Conservation (phyloP, 352 stramenopile genomes). For the Phytopythium delawarense region DNA sequence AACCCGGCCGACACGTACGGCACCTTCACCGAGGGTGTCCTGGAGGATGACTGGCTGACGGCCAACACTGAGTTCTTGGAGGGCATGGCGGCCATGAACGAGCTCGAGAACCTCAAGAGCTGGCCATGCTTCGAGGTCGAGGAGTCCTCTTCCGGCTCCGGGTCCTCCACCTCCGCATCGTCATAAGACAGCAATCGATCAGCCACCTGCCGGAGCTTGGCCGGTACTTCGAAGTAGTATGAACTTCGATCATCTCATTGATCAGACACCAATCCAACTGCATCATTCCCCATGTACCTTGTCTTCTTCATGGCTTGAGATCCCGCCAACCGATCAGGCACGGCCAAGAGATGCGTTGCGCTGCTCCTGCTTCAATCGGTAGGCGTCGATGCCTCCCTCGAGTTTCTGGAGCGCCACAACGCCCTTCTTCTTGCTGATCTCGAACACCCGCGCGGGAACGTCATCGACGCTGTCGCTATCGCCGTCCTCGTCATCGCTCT, state of each 20-base stretch:
- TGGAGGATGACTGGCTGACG: slow-evolving; percentile 46
- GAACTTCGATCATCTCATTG: not conserved
- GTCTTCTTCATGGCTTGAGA: not conserved
- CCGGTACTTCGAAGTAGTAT: not conserved
- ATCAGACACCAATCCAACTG: slow-evolving; percentile 5
- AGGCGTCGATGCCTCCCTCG: slow-evolving; percentile 25
- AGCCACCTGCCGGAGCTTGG: not conserved
- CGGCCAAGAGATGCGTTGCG: slow-evolving; percentile 37
- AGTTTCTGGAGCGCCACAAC: slow-evolving; percentile 31
- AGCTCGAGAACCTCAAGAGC: slow-evolving; percentile 26
- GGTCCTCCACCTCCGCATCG: slow-evolving; percentile 6
- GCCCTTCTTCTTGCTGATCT: slow-evolving; percentile 48
- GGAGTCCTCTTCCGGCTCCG: slow-evolving; percentile 21
- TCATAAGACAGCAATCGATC: not conserved
- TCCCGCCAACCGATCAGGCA: slow-evolving; percentile 12
- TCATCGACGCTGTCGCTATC: slow-evolving; percentile 5
- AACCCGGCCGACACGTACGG: slow-evolving; percentile 33
- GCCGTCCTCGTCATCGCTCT: slow-evolving; percentile 14
- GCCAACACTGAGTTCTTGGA: slow-evolving; percentile 39
- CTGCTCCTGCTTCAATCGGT: slow-evolving; percentile 39
- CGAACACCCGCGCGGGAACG: slow-evolving; percentile 28
- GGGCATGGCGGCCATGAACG: slow-evolving; percentile 32
- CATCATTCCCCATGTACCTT: slow-evolving; percentile 1
- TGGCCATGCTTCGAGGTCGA: slow-evolving; percentile 48
- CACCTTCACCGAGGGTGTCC: slow-evolving; percentile 40